These are phyloP conservation scores for Alternaria atra DNA, from an alignment of 2,329 filamentous ascomycete species.

Conservation along the genomic window DNA sequence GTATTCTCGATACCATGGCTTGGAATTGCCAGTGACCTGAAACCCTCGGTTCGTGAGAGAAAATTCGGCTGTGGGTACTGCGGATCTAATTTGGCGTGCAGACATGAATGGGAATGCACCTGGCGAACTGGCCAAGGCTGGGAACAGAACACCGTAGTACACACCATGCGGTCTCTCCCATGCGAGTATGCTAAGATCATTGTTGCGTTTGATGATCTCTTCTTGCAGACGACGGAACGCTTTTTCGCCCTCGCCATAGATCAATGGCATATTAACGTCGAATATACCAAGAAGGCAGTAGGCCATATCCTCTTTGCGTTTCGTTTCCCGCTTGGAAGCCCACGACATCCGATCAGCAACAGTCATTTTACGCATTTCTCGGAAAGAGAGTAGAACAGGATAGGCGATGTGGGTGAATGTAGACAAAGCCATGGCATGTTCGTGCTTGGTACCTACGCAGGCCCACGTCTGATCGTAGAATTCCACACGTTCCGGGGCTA, in stretches of 20 bases:
- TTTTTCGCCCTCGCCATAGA: constrained; percentile 40
- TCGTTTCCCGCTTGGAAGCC: constrained; percentile 29
- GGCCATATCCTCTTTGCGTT: constrained; percentile 22
- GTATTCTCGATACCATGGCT: too few species aligned
- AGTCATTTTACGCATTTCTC: too few species aligned
- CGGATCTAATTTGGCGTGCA: too few species aligned
- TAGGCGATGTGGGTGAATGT: not conserved
- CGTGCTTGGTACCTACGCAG: not conserved
- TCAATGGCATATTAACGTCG: constrained; percentile 33
- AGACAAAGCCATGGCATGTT: not conserved
- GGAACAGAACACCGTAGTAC: too few species aligned
- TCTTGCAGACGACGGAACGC: constrained; percentile 17
- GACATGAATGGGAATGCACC: too few species aligned
- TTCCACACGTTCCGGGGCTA: constrained; percentile 14
- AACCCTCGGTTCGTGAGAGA: too few species aligned
- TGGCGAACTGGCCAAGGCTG: too few species aligned
- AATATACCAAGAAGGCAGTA: constrained; percentile 30
- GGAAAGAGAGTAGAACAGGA: too few species aligned
- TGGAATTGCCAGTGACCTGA: too few species aligned
- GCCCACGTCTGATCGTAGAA: constrained; percentile 7
- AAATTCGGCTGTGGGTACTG: too few species aligned
- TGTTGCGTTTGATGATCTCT: constrained; percentile 10
- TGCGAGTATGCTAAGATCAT: constrained; percentile 15
- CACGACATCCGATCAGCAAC: constrained; percentile 30
- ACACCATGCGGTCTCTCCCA: not conserved